phyloP scores from a whole-genome alignment of 176 grass and related monocot species.

The Pontederia paniculata region DNA sequence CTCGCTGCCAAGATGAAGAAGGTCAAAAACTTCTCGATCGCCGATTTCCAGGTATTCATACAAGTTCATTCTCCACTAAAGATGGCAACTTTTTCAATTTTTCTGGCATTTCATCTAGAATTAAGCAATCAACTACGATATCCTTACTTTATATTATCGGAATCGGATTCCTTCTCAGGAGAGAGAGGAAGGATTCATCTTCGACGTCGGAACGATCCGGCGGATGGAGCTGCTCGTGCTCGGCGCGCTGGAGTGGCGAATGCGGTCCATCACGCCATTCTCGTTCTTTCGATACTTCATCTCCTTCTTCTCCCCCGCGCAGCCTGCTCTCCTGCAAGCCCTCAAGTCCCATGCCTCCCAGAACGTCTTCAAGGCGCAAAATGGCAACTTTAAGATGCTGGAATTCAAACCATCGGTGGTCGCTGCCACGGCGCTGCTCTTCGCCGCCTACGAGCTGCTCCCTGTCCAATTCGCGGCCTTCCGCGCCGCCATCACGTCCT shows the following conservation, averaged over 20 bases:
- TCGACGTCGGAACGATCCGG: neutral
- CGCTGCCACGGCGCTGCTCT: slow-evolving; percentile 7
- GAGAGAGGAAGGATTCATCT: neutral
- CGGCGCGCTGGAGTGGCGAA: slow-evolving; percentile 12
- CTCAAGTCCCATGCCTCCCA: neutral
- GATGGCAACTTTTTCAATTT: neutral
- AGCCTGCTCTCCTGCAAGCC: neutral
- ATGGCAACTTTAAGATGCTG: neutral
- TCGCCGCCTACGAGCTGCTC: slow-evolving; percentile 9
- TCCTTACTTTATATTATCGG: neutral
- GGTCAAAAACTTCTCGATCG: neutral
- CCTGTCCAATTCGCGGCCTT: slow-evolving; percentile 12
- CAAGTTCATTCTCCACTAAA: too few relatives aligned
- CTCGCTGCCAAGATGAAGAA: slow-evolving; percentile 16
- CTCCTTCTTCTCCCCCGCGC: neutral
- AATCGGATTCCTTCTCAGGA: neutral
- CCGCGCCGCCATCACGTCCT: neutral
- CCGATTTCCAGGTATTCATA: slow-evolving; percentile 1
- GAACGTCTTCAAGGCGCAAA: neutral
- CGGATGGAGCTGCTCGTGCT: slow-evolving; percentile 19
- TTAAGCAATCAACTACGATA: too few relatives aligned
- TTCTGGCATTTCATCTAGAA: too few relatives aligned
- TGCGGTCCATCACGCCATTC: slow-evolving; percentile 18
- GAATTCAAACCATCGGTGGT: slow-evolving; percentile 9
- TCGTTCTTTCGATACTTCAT: slow-evolving; percentile 14